These are phyloP conservation scores for Lumnitzera littorea DNA, from an alignment of 345 rosid genomes.

Conservation along the genomic window DNA sequence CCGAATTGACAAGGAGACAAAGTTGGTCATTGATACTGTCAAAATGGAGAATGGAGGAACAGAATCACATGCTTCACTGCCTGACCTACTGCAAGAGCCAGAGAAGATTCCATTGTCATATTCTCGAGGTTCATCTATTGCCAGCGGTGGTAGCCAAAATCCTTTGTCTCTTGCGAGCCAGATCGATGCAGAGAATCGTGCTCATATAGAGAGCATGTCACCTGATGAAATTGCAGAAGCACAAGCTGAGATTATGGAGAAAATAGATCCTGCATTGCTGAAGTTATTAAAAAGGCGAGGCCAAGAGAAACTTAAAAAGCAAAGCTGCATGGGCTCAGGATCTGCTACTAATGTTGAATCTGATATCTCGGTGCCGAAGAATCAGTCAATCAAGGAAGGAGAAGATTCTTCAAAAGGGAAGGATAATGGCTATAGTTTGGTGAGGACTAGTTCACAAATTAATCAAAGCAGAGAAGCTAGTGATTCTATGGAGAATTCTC, in stretches of 20 bases:
- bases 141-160: constrained; percentile 21
- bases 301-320: constrained; percentile 42
- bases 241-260: constrained; percentile 72
- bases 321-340: constrained; percentile 24
- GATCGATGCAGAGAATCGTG: constrained; percentile 71
- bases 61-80: constrained; percentile 7
- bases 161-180: constrained; percentile 52
- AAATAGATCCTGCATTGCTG: constrained; percentile 65
- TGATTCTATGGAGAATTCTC: constrained; percentile 21
- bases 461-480: constrained; percentile 16
- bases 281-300: constrained; percentile 60
- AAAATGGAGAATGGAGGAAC: background rate
- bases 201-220: constrained; percentile 61
- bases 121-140: constrained; percentile 17
- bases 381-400: constrained; percentile 16
- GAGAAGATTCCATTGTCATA: constrained; percentile 7
- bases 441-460: constrained; percentile 20
- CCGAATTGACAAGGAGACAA: constrained; percentile 8
- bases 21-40: background rate
- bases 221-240: constrained; percentile 70
- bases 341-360: constrained; percentile 9
- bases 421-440: constrained; percentile 15
- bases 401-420: constrained; percentile 18
- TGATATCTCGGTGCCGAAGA: constrained; percentile 12
- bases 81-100: constrained; percentile 9